A percentile compares a stretch with the other conserved stretches of the same genome.
Evolutionary conservation across 2,329 filamentous ascomycete species (phyloP).

Genomic region (Aspergillus udagawae): DNA sequence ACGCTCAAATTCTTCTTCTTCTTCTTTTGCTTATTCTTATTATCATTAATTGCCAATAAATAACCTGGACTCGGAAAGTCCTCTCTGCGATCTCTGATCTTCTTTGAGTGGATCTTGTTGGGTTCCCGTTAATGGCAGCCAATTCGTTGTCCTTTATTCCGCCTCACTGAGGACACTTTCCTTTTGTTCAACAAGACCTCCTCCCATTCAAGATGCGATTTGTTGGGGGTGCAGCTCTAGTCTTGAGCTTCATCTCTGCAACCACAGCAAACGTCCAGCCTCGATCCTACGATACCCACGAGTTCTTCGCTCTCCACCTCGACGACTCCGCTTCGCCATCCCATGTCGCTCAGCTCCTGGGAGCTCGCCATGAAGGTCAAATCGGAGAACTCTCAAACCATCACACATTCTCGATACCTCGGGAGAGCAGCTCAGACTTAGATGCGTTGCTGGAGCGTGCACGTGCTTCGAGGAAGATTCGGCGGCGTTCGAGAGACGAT

Average conservation of each 20-base stretch:
- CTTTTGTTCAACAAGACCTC: background rate
- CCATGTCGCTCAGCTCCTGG: slow-evolving; percentile 65
- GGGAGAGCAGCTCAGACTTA: slow-evolving; percentile 53
- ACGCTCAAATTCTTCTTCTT: background rate
- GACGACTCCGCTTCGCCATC: slow-evolving; percentile 62
- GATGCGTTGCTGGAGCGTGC: slow-evolving; percentile 50
- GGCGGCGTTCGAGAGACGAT: slow-evolving; percentile 38
- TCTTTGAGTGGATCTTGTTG: background rate
- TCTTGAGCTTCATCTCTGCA: slow-evolving; percentile 36
- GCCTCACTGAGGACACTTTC: slow-evolving; percentile 7
- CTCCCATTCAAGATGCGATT: slow-evolving; percentile 21
- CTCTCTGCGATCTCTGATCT: background rate
- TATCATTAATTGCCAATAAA: background rate
- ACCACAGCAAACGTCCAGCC: slow-evolving; percentile 49
- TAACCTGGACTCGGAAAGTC: background rate
- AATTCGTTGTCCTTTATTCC: slow-evolving; percentile 14
- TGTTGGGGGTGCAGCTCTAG: slow-evolving; percentile 17
- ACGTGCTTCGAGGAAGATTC: slow-evolving; percentile 59
- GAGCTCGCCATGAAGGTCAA: slow-evolving; percentile 74
- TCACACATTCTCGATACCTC: slow-evolving; percentile 75
- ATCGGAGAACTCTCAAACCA: slow-evolving; percentile 75
- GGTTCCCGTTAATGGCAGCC: slow-evolving; percentile 14
- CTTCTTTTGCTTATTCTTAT: background rate
- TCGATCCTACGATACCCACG: slow-evolving; percentile 73
- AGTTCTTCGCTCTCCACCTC: slow-evolving; percentile 92